phyloP scores from a whole-genome alignment of 2,329 filamentous ascomycete genomes.

The Sphaerulina populicola region DNA sequence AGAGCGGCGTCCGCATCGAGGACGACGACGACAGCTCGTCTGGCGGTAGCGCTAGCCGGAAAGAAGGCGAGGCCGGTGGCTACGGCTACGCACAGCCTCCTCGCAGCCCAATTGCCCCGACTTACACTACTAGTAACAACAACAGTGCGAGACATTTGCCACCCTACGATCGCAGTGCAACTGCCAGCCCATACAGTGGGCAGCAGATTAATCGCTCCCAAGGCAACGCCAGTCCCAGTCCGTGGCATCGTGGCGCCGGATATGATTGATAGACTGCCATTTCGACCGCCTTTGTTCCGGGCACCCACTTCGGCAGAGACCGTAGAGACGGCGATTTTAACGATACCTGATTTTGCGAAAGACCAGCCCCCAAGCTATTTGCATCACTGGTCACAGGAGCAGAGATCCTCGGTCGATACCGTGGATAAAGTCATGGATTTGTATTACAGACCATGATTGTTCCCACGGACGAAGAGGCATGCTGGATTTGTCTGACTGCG shows the following conservation, averaged over 20 bases:
- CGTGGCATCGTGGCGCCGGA: conserved; percentile 58
- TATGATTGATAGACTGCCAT: conserved; percentile 44
- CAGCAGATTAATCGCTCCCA: conserved; percentile 21
- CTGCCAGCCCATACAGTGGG: conserved; percentile 26
- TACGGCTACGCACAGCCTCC: conserved; percentile 34
- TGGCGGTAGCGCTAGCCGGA: conserved; percentile 42
- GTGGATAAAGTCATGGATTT: conserved; percentile 16
- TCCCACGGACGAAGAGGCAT: conserved; percentile 1
- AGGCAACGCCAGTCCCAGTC: conserved; percentile 45
- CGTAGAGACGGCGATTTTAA: conserved; percentile 19
- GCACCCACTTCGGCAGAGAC: conserved; percentile 16
- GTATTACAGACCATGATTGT: conserved; percentile 9
- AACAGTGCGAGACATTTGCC: conserved; percentile 35
- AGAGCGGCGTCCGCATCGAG: conserved; percentile 52
- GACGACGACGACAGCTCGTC: conserved; percentile 63
- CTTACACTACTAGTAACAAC: conserved; percentile 38
- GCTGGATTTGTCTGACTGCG: neutral
- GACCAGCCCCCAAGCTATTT: conserved; percentile 5
- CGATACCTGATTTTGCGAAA: conserved; percentile 11
- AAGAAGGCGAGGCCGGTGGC: conserved; percentile 27
- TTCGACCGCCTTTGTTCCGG: conserved; percentile 14
- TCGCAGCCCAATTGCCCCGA: conserved; percentile 42
- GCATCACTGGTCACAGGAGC: conserved; percentile 2
- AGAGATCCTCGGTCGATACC: conserved; percentile 12
- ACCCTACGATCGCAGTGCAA: conserved; percentile 33